A percentile compares a stretch with the other conserved stretches of the same genome.
Conservation (phyloP, 1,284 basidiomycete species). For the Ganoderma multipileum region DNA sequence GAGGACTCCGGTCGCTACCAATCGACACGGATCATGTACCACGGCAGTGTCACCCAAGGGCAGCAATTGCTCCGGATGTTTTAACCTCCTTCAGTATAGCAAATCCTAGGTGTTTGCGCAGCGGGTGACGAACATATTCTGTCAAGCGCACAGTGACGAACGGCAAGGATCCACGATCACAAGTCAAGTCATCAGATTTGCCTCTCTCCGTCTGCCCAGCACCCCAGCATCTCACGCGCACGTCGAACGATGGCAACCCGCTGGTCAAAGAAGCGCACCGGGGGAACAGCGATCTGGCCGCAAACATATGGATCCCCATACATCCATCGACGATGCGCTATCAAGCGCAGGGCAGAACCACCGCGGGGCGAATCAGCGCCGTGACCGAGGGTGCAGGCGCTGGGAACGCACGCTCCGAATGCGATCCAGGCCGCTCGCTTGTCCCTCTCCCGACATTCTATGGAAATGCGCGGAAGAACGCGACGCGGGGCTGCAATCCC, state of each 20-base stretch:
- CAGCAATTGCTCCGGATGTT: neutral
- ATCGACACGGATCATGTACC: neutral
- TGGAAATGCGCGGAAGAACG: neutral
- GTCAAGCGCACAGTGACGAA: conserved; percentile 12
- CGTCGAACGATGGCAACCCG: neutral
- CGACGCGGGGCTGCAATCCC: neutral
- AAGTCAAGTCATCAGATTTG: conserved; percentile 17
- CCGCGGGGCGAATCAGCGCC: conserved; percentile 5
- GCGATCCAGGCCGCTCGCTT: neutral
- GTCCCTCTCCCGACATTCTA: neutral
- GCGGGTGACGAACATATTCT: conserved; percentile 8
- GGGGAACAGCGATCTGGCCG: conserved; percentile 11
- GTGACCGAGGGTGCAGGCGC: conserved; percentile 10
- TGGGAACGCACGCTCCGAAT: conserved; percentile 12
- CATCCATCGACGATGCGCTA: neutral
- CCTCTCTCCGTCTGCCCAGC: conserved; percentile 4
- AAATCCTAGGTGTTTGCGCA: neutral
- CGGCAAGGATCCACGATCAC: conserved; percentile 27
- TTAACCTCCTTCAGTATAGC: neutral
- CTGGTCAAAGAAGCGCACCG: neutral
- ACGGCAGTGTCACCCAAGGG: neutral
- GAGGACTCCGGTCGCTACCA: neutral
- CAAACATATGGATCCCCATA: conserved; percentile 14
- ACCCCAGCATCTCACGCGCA: conserved; percentile 7
- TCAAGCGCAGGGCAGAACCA: conserved; percentile 1